Evolutionary conservation across 176 grass and related monocot species (phyloP).

Genomic region (Saccharum spontaneum): DNA sequence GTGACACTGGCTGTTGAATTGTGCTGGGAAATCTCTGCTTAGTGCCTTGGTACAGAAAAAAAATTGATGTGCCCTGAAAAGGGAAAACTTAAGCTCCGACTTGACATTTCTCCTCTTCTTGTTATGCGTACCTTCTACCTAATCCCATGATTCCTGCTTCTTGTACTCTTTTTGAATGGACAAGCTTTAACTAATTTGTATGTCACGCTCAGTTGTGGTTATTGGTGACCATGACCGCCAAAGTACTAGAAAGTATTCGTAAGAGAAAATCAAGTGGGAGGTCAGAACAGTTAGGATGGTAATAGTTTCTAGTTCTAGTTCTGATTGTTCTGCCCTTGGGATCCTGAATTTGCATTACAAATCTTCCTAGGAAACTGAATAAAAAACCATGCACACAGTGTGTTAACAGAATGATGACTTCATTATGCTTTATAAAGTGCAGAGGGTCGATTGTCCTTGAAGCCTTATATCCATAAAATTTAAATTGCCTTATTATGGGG

Average conservation of each 20-base stretch:
- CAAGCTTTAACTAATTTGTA: conserved; percentile 26
- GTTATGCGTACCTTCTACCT: conserved; percentile 5
- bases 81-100: neutral
- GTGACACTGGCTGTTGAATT: conserved; percentile 2
- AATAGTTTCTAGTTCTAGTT: neutral
- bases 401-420: neutral
- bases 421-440: conserved; percentile 6
- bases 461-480: neutral
- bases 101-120: neutral
- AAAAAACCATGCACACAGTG: conserved; percentile 15
- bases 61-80: neutral
- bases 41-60: neutral
- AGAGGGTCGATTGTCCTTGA: neutral
- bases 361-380: neutral
- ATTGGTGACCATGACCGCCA: neutral
- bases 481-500: neutral
- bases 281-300: neutral
- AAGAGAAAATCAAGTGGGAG: conserved; percentile 8
- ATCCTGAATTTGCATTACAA: neutral
- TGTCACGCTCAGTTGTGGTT: neutral
- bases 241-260: neutral
- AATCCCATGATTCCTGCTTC: conserved; percentile 5
- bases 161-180: conserved; percentile 17
- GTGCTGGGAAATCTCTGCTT: neutral
- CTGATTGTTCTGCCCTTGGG: neutral